Base-by-base conservation (phyloP, 306 rosid species). In the Hippophae tibetana region DNA sequence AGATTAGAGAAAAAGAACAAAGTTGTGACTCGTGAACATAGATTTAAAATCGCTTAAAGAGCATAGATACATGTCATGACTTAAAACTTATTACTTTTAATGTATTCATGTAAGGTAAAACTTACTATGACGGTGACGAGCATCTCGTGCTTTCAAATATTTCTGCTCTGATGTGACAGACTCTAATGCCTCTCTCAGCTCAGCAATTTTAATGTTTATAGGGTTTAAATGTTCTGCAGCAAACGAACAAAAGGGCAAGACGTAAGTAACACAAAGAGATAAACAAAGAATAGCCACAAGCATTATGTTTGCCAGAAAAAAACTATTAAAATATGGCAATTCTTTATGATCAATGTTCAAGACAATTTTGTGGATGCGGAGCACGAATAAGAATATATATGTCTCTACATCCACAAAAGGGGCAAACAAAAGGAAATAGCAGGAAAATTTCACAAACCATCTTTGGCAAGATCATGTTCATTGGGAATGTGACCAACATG, bases 211-310 rank as follows among this genome's bases (percentile, higher is more conserved):
- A 42, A 93, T 97, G 81, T 93, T 93, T n/a, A 93, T 72, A 48
- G 97, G 99, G 88, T 93, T 90, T 81, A 92, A 76, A 72, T 92
- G 99, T 74, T 93, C 99, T 93, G 97, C 85, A 75, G 69, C 10
- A 40, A 60, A 57, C 50, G 26, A 61, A 53, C 59, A 56, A 55
- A 5, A 55, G 31, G 49, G 54, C 10, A 13, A 44, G 53, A 48
- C 27, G 1, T 11, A 9, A 67, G 14, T 10, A 11, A 9, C 8
- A 5, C 11, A 9, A 50, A 62, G 6, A 49, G n/a, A 23, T 13
- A 3, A 2, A 14, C 14, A 12, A 48, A 23, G 23, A 14, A 6
- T 18, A 49, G 14, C 18, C 7, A 13, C 1, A 13, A 13, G 14
- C 53, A 3, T 47, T 1, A 5, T 9, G 10, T 3, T 47, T 47